Base-by-base conservation (phyloP, 345 rosid species). In the Orychophragmus violaceus region DNA sequence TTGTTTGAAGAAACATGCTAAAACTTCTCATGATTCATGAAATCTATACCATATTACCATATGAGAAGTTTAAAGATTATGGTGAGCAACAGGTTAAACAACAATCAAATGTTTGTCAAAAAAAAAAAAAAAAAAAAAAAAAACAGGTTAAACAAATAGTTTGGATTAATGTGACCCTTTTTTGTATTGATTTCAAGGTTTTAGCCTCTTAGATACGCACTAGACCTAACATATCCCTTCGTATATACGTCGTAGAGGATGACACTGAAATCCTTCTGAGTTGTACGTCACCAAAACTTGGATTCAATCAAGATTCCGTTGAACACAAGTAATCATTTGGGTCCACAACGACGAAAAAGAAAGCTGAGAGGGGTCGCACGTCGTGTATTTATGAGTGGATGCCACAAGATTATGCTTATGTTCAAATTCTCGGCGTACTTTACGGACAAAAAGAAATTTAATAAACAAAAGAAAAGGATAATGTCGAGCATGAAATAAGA, bases 351-450 rank as follows among this genome's bases (percentile, higher is more conserved):
- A 32, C 46, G 28, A 23, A 6, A 3, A 10, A 16, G 19, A 10
- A 3, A 11, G 2, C 6, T 6, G 39, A 35, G 59, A 50, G 17
- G 49, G 16, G 1, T 32, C 49, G 11, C 49, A 46, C 64, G 72
- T 33, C 23, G 1, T 9, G 37, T 32, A 17, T 29, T 16, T 10
- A 39, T 36, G 42, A 44, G 50, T 49, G 66, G 66, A 60, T 27
- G 19, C 52, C 18, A 59, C 28, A 37, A 23, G 27, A 50, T 60
- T 60, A 70, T 48, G 13, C 53, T 60, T 39, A 28, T 14, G 33
- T 39, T 41, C 54, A 18, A 53, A 62, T 52, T 51, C 3, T 62
- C 55, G 56, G 69, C 50, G 63, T 54, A 24, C 57, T 62, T 62
- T 44, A 54, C 29, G 75, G 69, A 62, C 39, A 30, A 58, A 48